phyloP scores from a whole-genome alignment of 1,284 basidiomycete species.

The Leccinum subspadiceum region DNA sequence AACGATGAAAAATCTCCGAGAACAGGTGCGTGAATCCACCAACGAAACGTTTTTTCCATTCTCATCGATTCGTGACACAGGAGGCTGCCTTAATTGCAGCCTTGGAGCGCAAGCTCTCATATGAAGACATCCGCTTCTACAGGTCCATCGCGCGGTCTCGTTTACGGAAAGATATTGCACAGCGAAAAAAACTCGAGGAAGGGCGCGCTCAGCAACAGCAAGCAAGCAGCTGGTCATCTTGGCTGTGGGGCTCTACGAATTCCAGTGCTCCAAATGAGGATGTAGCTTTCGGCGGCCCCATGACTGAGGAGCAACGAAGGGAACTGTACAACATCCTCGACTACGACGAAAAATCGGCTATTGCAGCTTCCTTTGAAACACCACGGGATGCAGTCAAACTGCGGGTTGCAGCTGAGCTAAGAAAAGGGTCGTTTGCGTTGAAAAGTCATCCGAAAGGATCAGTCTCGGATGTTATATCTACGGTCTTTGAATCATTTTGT shows the following conservation, averaged over 20 bases:
- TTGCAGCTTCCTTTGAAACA: slow-evolving; percentile 65
- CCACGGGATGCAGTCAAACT: slow-evolving; percentile 84
- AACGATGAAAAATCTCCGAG: slow-evolving; percentile 52
- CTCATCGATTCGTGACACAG: slow-evolving; percentile 36
- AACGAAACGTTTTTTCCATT: slow-evolving; percentile 3
- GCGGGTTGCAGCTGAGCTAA: slow-evolving; percentile 75
- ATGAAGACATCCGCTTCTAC: slow-evolving; percentile 98
- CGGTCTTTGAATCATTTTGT: slow-evolving; percentile 88
- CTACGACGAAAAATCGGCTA: slow-evolving; percentile 84
- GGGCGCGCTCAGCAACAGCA: slow-evolving; percentile 57
- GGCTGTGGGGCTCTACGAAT: slow-evolving; percentile 80
- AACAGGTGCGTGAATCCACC: slow-evolving; percentile 36
- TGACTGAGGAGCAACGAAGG: slow-evolving; percentile 92
- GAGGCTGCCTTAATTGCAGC: slow-evolving; percentile 61
- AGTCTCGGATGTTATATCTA: slow-evolving; percentile 76
- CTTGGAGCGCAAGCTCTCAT: slow-evolving; percentile 83
- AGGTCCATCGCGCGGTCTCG: slow-evolving; percentile 92
- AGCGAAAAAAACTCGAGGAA: slow-evolving; percentile 67
- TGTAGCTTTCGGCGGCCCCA: slow-evolving; percentile 57
- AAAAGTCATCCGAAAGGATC: slow-evolving; percentile 66
- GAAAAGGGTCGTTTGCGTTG: slow-evolving; percentile 85
- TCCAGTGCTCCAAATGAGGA: slow-evolving; percentile 43
- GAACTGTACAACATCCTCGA: slow-evolving; percentile 94
- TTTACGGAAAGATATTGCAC: slow-evolving; percentile 81
- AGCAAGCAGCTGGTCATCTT: slow-evolving; percentile 71